Percentiles rank a stretch among this genome's conserved stretches.
Conservation (phyloP, 495 filamentous ascomycete genomes). For the Penicillium pancosmium region DNA sequence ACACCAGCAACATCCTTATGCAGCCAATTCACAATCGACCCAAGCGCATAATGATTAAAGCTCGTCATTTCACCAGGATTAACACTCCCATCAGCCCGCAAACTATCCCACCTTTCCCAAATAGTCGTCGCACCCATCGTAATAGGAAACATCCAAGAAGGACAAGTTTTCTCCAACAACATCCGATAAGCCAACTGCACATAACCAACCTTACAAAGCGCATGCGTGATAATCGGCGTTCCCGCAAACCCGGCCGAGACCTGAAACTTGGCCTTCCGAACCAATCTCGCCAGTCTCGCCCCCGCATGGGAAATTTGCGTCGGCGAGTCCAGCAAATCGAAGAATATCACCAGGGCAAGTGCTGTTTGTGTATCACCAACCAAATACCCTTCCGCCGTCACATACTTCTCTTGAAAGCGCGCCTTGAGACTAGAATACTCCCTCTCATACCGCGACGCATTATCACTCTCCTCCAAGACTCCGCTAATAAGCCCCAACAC, state of each 20-base stretch:
- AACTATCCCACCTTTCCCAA: constrained; percentile 61
- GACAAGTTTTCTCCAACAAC: constrained; percentile 39
- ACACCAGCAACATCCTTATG: constrained; percentile 30
- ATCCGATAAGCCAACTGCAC: constrained; percentile 37
- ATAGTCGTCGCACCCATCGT: constrained; percentile 55
- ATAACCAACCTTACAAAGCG: constrained; percentile 40
- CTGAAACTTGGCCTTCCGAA: constrained; percentile 31
- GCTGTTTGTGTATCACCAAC: constrained; percentile 54
- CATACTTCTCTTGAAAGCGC: constrained; percentile 46
- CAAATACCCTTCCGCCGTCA: constrained; percentile 38
- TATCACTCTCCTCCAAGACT: constrained; percentile 75
- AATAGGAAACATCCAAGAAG: constrained; percentile 57
- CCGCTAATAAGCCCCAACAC: constrained; percentile 70
- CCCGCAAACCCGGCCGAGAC: constrained; percentile 59
- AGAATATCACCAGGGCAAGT: constrained; percentile 45
- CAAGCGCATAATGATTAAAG: constrained; percentile 58
- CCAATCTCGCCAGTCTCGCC: constrained; percentile 36
- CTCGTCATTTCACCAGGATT: constrained; percentile 58
- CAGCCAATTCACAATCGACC: constrained; percentile 41
- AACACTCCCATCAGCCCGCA: constrained; percentile 50
- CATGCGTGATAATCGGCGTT: constrained; percentile 51
- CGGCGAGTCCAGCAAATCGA: constrained; percentile 41
- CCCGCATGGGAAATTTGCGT: constrained; percentile 37
- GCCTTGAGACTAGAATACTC: constrained; percentile 30
- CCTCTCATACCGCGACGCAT: constrained; percentile 61